These are phyloP conservation scores for Favolaschia claudopus DNA, from an alignment of 768 basidiomycete genomes.

Conservation along the genomic window DNA sequence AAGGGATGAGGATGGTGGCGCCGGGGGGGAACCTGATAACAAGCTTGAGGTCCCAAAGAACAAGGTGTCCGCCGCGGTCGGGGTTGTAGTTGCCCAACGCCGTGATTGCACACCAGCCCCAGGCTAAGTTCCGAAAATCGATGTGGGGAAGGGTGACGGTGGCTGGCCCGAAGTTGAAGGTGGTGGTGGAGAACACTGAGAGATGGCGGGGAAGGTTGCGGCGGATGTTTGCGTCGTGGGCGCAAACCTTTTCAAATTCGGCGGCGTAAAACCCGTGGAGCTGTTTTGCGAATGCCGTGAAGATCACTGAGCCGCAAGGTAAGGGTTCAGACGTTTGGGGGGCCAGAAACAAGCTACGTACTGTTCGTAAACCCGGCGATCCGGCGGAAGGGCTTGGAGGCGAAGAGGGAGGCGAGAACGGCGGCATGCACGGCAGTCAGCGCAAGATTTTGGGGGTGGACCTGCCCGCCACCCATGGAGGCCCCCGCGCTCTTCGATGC, in stretches of 20 bases:
- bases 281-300: too few species aligned
- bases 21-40: too few species aligned
- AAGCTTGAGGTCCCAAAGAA: too few species aligned
- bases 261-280: too few species aligned
- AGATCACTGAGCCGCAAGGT: too few species aligned
- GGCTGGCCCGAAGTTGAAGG: neutral
- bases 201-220: neutral
- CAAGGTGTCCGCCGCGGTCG: neutral
- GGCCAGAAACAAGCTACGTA: too few species aligned
- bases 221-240: too few species aligned
- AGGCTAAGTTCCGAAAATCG: slow-evolving; percentile 1
- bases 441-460: neutral
- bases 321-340: too few species aligned
- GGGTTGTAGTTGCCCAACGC: neutral
- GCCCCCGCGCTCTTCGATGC: neutral
- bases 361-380: neutral
- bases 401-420: slow-evolving; percentile 1
- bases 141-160: neutral
- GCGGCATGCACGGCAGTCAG: neutral
- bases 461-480: neutral
- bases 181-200: neutral
- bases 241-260: too few species aligned
- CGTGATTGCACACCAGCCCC: slow-evolving; percentile 5
- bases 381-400: neutral
- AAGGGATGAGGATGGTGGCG: too few species aligned